These are phyloP conservation scores for Coniochaeta sp. DNA, from an alignment of 2,329 filamentous ascomycete species.

Conservation along the genomic window DNA sequence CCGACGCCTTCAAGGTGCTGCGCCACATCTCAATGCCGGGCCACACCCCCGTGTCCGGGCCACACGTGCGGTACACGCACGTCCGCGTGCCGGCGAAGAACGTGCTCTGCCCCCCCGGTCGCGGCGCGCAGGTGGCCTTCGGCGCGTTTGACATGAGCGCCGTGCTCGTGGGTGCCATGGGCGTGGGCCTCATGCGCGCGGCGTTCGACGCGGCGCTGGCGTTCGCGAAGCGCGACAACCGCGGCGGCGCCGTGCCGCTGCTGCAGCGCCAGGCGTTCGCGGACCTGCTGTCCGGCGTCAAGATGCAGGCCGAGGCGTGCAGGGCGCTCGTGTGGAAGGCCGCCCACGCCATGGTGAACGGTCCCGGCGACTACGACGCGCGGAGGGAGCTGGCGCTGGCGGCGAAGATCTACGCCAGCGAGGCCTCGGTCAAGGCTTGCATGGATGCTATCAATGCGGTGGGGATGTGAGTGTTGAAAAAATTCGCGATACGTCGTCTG, in stretches of 20 bases:
- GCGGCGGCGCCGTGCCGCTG: constrained; percentile 36
- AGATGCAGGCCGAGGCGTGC: constrained; percentile 42
- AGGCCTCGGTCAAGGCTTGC: constrained; percentile 38
- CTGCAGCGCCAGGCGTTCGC: constrained; percentile 36
- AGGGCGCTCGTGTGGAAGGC: constrained; percentile 46
- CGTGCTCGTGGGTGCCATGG: constrained; percentile 46
- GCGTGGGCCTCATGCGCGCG: constrained; percentile 43
- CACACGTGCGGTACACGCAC: constrained; percentile 38
- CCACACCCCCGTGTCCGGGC: constrained; percentile 39
- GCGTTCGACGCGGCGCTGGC: constrained; percentile 42
- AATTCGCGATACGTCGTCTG: neutral
- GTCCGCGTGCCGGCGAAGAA: constrained; percentile 39
- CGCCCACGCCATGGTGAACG: constrained; percentile 32
- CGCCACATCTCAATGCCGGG: constrained; percentile 36
- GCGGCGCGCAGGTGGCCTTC: constrained; percentile 33
- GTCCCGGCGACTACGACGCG: constrained; percentile 28
- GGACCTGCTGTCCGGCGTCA: constrained; percentile 43
- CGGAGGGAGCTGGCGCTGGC: constrained; percentile 37
- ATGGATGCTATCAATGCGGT: constrained; percentile 43
- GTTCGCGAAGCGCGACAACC: constrained; percentile 39
- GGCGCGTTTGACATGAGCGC: constrained; percentile 34
- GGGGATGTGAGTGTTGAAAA: constrained; percentile 35
- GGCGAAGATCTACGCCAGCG: constrained; percentile 44
- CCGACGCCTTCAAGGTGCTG: constrained; percentile 35
- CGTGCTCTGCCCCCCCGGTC: constrained; percentile 34